Conservation (phyloP, 1,284 basidiomycete genomes). For the Ceratobasidium sp. region DNA sequence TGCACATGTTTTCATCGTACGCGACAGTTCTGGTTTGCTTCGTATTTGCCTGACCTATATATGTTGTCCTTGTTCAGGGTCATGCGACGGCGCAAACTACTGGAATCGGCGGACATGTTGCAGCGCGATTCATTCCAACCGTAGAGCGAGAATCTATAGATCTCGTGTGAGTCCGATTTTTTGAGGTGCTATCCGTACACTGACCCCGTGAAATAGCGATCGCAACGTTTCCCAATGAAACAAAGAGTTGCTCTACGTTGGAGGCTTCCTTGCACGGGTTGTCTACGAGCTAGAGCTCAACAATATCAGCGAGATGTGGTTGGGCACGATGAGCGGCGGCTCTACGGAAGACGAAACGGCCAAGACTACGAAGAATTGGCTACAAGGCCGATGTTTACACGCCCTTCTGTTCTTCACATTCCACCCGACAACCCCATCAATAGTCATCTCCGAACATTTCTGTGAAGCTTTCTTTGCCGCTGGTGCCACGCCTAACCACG, state of each 20-base stretch:
- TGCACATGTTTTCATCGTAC: constrained; percentile 82
- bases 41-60: constrained; percentile 34
- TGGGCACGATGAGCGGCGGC: constrained; percentile 59
- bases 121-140: constrained; percentile 94
- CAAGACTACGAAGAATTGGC: constrained; percentile 59
- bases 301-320: constrained; percentile 70
- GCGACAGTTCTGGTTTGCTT: constrained; percentile 49
- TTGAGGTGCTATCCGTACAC: constrained; percentile 55
- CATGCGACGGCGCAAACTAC: constrained; percentile 93
- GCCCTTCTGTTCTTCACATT: constrained; percentile 92
- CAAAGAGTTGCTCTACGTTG: constrained; percentile 85
- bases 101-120: constrained; percentile 91
- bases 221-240: constrained; percentile 84
- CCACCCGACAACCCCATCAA: constrained; percentile 86
- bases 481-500: constrained; percentile 63
- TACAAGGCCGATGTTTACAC: constrained; percentile 81
- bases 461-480: constrained; percentile 84
- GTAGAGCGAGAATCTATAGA: constrained; percentile 97
- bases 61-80: constrained; percentile 63
- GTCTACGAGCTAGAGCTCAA: constrained; percentile 90
- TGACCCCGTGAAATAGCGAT: constrained; percentile 64
- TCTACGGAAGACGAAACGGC: constrained; percentile 32
- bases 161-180: constrained; percentile 71
- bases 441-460: constrained; percentile 83
- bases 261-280: constrained; percentile 83